Evolutionary conservation across 2,329 filamentous ascomycete species (phyloP), one percentile per base, ranked within the genome.

Genomic region (Phyllosticta capitalensis): DNA sequence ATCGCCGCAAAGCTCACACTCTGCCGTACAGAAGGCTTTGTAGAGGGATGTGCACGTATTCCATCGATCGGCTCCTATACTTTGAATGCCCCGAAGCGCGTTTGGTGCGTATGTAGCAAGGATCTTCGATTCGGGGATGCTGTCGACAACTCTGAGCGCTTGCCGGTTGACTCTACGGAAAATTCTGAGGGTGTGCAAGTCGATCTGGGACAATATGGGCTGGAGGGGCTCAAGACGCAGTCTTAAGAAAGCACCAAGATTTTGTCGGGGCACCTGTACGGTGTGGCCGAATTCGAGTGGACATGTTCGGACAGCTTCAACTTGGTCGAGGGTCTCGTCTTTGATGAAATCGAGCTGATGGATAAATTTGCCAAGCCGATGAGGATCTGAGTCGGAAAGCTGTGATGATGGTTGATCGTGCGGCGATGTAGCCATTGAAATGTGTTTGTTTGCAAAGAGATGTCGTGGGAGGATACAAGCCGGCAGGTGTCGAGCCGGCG

Each of bases 161-260:
- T 63, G 63, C 52, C 63, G 63, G 59, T 72, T 75, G 52, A 76
- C 71, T 53, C 67, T 66, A 54, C 72, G 69, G 57, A 77, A 72
- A 9, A 59, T 38, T 22, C 65, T 68, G 26, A 77, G 65, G 2
- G 71, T 67, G 1, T 58, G 67, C 0, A 75, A 56, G 58, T 75
- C 74, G 12, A 71, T 59, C 12, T 63, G 45, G 19, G 55, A 58
- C n/a, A 63, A 49, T 14, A 53, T 17, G 3, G 3, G 21, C 22
- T 62, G 62, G n/a, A 62, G 58, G 30, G 61, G 56, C 50, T 64
- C 62, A 24, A 64, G 56, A 58, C 59, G 56, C 51, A 64, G 28
- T 20, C 24, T 19, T 51, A 62, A 61, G 28, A 64, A 49, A 5
- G 26, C 20, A 9, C 61, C 56, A 22, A 64, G 61, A 19, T 60